Base-by-base conservation (phyloP, 1,139 yeast species). In the Petasospora rhodanensis region DNA sequence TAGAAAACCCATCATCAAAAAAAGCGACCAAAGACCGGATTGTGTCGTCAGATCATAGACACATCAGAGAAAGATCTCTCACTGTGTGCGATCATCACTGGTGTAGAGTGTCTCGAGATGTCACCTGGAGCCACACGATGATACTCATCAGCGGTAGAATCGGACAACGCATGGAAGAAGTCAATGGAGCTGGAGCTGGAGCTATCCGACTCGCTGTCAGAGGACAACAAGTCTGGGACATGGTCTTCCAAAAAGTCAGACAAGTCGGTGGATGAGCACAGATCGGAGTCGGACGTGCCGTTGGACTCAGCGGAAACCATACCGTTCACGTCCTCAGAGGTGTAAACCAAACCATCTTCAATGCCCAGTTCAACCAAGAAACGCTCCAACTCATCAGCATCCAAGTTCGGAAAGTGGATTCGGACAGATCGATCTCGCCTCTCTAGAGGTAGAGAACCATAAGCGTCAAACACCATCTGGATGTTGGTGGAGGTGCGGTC, bases 331-430 rank as follows among this genome's bases (percentile, higher is more conserved):
- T 33, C 40, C 8, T 46, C 47, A 24, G 47, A 51, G 1, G 52
- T 63, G 40, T 60, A 56, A 10, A 73, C 70, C 18, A 66, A 55
- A 1, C 82, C 83, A 18, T 69, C 67, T 7, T 63, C 51, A 10
- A 77, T 66, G 24, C 68, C 70, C 38, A 69, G 59, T 26, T 76
- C 83, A 30, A 62, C 49, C 41, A 77, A 56, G 33, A 76, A 55
- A 14, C 42, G 41, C 49, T 75, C 79, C 52, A 76, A 62, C 48
- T 70, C 75, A 13, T 48, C 54, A 12, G 61, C 57, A 41, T 76
- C 79, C 44, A 76, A 67, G 51, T 76, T 76, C 18, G 81, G 77
- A 50, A 76, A 76, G 49, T 70, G 73, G 28, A 76, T 68, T 41
- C 76, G 57, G 27, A 73, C 57, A 17, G 66, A 60, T 37, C 58